These are phyloP conservation scores for Chlamydomonas urium DNA, from an alignment of 139 green algal genomes.

Conservation along the genomic window DNA sequence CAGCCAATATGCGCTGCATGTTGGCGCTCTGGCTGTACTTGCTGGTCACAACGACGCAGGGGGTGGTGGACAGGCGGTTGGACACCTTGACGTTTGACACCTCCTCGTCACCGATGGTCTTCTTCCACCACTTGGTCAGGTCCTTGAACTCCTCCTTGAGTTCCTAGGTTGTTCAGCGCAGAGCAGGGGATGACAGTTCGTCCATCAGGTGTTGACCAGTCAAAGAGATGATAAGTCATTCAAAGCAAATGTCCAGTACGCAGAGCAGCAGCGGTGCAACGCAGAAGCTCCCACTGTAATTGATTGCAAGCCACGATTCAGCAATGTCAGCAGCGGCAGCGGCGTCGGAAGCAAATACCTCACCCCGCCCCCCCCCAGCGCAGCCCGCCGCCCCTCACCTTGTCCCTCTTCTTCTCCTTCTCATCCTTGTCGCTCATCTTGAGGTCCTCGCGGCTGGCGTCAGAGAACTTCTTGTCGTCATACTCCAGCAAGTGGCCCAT, in stretches of 20 bases:
- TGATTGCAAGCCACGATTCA: no score
- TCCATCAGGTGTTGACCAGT: no score
- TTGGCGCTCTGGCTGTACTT: conserved; percentile 96
- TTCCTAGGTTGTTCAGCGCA: no score
- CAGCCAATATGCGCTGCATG: conserved; percentile 96
- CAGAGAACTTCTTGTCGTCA: conserved; percentile 91
- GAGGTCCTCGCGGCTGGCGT: conserved; percentile 93
- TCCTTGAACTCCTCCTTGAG: conserved; percentile 84
- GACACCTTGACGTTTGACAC: conserved; percentile 45
- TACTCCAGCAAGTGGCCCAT: conserved; percentile 85
- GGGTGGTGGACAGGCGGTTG: conserved; percentile 76
- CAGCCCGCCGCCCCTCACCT: no score
- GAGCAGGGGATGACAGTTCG: no score
- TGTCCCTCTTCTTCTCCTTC: conserved; percentile 75
- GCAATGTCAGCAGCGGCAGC: no score
- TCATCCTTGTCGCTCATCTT: conserved; percentile 84
- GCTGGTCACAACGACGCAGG: conserved; percentile 87
- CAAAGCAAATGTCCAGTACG: no score
- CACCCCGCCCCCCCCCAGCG: no score
- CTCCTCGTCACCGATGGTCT: conserved; percentile 47
- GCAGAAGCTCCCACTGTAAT: no score
- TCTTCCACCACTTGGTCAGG: conserved; percentile 94
- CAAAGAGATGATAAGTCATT: no score
- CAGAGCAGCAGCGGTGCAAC: no score
- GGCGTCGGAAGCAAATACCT: no score